These are phyloP conservation scores for Agapanthus africanus DNA, from an alignment of 106 monocot species.

Conservation along the genomic window DNA sequence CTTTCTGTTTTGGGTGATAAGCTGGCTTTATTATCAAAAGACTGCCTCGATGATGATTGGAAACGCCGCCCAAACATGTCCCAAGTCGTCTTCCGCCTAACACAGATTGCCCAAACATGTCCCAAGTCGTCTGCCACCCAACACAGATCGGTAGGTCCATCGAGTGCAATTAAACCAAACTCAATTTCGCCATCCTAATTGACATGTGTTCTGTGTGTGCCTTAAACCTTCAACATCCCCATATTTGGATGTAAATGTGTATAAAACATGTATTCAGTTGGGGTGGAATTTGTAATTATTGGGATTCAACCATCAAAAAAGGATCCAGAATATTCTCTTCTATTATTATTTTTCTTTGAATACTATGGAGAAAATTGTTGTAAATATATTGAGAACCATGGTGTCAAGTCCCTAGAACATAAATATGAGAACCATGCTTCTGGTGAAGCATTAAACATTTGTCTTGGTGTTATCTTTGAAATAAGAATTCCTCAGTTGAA, in stretches of 20 bases:
- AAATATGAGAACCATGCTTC: too few species aligned
- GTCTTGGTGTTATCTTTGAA: too few species aligned
- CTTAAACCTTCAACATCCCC: not conserved
- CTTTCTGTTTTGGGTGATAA: not conserved
- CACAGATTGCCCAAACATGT: slow-evolving; percentile 11
- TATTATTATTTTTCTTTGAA: too few species aligned
- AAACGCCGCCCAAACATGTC: too few species aligned
- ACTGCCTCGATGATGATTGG: slow-evolving; percentile 14
- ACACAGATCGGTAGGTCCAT: not conserved
- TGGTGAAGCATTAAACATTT: too few species aligned
- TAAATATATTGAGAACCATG: too few species aligned
- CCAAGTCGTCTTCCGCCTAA: too few species aligned
- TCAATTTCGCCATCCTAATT: not conserved
- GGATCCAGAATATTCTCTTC: too few species aligned
- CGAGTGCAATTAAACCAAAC: not conserved
- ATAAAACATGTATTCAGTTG: not conserved
- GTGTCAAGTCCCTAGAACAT: too few species aligned
- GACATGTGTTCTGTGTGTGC: not conserved
- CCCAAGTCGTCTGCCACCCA: slow-evolving; percentile 9
- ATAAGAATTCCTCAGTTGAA: too few species aligned
- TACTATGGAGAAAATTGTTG: too few species aligned
- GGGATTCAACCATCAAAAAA: too few species aligned
- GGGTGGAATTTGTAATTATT: not conserved
- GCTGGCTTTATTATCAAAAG: slow-evolving; percentile 11
- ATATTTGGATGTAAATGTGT: not conserved